Conservation (phyloP, 108 stramenopile species). For the Aurantiochytrium sp. region DNA sequence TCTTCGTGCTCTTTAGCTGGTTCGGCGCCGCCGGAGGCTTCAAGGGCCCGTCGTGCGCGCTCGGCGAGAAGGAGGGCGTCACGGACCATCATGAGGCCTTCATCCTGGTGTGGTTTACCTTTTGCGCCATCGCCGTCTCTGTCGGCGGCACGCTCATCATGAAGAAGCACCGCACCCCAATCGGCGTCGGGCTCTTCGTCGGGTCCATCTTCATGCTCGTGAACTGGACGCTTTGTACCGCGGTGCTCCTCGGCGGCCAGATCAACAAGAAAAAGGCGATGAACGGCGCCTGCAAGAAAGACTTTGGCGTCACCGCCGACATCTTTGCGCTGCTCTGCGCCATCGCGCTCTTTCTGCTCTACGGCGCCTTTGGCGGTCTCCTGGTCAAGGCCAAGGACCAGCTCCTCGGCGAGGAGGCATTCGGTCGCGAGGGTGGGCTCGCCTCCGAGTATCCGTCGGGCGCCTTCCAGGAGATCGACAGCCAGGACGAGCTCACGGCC, state of each 20-base stretch:
- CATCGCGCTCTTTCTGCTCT: neutral
- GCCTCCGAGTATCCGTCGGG: neutral
- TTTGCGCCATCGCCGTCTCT: neutral
- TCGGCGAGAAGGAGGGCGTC: neutral
- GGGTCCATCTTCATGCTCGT: neutral
- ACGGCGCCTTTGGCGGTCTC: neutral
- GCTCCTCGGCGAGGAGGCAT: neutral
- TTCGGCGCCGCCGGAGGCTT: neutral
- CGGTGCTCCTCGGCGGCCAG: neutral
- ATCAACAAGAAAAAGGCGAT: neutral
- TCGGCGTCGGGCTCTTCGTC: slow-evolving; percentile 22
- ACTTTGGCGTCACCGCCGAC: neutral
- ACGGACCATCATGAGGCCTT: slow-evolving; percentile 28
- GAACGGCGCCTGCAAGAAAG: neutral
- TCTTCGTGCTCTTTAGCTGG: slow-evolving; percentile 7
- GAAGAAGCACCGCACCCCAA: slow-evolving; percentile 24
- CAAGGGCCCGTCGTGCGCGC: neutral
- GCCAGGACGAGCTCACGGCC: neutral
- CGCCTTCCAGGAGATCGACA: neutral
- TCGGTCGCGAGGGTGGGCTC: neutral
- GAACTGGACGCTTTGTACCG: slow-evolving; percentile 10
- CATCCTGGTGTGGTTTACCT: neutral
- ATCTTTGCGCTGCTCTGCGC: neutral
- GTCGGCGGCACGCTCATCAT: slow-evolving; percentile 5
- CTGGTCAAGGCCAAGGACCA: neutral